Conservation (phyloP, 768 basidiomycete species). For the Mycena galopus region DNA sequence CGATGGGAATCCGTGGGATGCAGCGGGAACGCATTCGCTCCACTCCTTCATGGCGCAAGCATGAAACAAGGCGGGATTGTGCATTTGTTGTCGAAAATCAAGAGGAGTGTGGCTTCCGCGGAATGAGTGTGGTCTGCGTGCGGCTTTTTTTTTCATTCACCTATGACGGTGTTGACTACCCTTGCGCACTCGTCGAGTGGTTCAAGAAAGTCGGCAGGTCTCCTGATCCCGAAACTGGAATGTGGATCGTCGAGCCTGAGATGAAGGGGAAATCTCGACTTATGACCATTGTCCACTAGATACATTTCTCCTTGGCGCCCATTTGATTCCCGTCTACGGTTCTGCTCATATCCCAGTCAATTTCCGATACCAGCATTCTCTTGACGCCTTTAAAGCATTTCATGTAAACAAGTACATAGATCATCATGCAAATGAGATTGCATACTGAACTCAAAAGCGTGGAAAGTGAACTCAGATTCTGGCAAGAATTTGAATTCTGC, state of each 20-base stretch:
- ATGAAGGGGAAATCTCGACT: background rate
- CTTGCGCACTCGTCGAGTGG: conserved; percentile 46
- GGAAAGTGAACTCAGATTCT: too few relatives aligned
- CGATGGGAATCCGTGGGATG: conserved; percentile 40
- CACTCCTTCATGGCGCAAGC: conserved; percentile 35
- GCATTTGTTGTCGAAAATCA: conserved; percentile 34
- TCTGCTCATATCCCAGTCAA: conserved; percentile 8
- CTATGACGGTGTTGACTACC: conserved; percentile 29
- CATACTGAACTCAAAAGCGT: too few relatives aligned
- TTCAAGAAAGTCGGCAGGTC: conserved; percentile 34
- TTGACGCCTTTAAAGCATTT: conserved; percentile 30
- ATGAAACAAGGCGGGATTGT: conserved; percentile 35
- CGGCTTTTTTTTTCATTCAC: conserved; percentile 42
- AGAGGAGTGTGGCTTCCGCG: conserved; percentile 31
- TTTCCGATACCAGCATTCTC: too few relatives aligned
- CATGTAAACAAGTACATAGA: conserved; percentile 38
- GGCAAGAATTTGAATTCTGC: too few relatives aligned
- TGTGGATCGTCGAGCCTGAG: conserved; percentile 43
- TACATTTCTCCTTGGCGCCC: conserved; percentile 33
- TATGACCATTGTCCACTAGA: conserved; percentile 37
- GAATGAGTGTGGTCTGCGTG: conserved; percentile 37
- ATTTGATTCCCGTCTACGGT: conserved; percentile 40
- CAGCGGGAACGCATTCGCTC: conserved; percentile 39
- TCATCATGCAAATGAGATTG: conserved; percentile 34
- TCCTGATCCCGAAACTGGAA: conserved; percentile 38